A percentile compares a stretch with the other conserved stretches of the same genome.
Conservation (phyloP, 257 asterid species). For the Anisodus tanguticus region DNA sequence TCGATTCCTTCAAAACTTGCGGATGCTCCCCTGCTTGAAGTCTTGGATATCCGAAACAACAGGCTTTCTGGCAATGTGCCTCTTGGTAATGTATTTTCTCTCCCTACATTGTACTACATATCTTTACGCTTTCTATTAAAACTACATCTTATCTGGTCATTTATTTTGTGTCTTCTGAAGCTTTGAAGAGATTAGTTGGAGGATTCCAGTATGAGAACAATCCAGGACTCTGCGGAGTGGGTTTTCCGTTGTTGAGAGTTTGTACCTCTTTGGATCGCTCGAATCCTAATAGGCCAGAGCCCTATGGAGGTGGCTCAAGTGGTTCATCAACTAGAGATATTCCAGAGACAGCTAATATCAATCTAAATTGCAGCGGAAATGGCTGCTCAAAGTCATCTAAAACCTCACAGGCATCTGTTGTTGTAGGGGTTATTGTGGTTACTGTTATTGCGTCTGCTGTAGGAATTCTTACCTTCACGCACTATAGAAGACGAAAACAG, state of each 20-base stretch:
- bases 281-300: conserved; percentile 57
- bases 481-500: conserved; percentile 65
- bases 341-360: conserved; percentile 84
- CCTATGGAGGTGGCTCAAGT: conserved; percentile 57
- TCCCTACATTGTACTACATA: not conserved
- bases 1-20: conserved; percentile 86
- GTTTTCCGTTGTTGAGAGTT: conserved; percentile 57
- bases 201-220: conserved; percentile 80
- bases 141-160: conserved; percentile 24
- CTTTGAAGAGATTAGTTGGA: conserved; percentile 71
- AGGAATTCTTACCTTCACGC: conserved; percentile 47
- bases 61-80: conserved; percentile 94
- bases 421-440: conserved; percentile 57
- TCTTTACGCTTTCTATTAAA: too few species aligned
- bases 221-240: conserved; percentile 77
- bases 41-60: conserved; percentile 76
- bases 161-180: conserved; percentile 52
- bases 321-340: conserved; percentile 61
- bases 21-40: conserved; percentile 76
- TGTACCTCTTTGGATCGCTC: conserved; percentile 54
- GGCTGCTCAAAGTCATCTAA: conserved; percentile 58
- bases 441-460: conserved; percentile 50
- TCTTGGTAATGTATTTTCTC: conserved; percentile 56
- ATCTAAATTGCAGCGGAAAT: conserved; percentile 61
- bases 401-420: conserved; percentile 64